Percentiles rank a stretch among this genome's conserved stretches.
Conservation (phyloP, 2,329 filamentous ascomycete genomes). For the Emergomyces orientalis region DNA sequence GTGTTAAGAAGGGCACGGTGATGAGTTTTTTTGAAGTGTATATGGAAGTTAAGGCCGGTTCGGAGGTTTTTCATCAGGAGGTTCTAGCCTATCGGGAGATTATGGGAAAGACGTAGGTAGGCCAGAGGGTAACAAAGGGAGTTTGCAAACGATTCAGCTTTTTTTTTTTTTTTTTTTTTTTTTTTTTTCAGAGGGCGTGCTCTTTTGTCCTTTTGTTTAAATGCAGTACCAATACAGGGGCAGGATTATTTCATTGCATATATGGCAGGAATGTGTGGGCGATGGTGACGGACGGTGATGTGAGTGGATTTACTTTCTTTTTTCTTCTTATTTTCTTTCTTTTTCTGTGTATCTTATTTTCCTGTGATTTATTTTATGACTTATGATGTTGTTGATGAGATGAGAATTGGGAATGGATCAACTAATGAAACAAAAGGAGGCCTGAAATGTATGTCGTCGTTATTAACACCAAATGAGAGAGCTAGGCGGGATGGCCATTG, state of each 20-base stretch:
- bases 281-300: too few relatives aligned
- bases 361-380: not conserved
- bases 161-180: too few relatives aligned
- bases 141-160: too few relatives aligned
- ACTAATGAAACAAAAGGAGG: not conserved
- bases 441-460: not conserved
- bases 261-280: too few relatives aligned
- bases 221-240: too few relatives aligned
- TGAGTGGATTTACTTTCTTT: too few relatives aligned
- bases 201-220: too few relatives aligned
- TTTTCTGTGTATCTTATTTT: not conserved
- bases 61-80: slow-evolving; percentile 24
- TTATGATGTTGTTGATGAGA: not conserved
- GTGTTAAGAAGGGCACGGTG: slow-evolving; percentile 17
- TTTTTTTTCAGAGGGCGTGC: too few relatives aligned
- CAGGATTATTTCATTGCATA: too few relatives aligned
- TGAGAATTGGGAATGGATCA: not conserved
- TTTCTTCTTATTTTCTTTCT: too few relatives aligned
- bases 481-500: too few relatives aligned
- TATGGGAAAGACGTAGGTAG: not conserved
- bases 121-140: too few relatives aligned
- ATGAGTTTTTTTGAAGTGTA: slow-evolving; percentile 18
- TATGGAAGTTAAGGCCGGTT: slow-evolving; percentile 19
- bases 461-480: not conserved
- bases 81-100: slow-evolving; percentile 23